Evolutionary conservation across 495 filamentous ascomycete species (phyloP), one percentile per base, ranked within the genome.

Genomic region (Annulohypoxylon moriforme): DNA sequence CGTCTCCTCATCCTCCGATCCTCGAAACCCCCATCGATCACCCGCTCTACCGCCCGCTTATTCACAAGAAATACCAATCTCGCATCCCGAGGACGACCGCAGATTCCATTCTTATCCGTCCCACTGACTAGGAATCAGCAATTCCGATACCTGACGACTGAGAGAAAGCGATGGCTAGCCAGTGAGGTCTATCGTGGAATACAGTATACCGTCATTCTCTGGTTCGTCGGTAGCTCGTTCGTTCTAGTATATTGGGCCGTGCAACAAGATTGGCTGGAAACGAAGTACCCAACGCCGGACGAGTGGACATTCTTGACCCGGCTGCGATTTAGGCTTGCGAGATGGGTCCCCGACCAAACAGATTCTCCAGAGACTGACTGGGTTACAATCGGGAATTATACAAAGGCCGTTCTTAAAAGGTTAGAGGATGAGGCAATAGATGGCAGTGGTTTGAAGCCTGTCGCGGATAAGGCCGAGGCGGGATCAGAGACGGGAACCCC

Each of bases 81-180:
- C 47, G 34, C 78, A 13, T 81, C 82, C 18, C 69, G 46, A 18
- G 60, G 62, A 22, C 89, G 94, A n/a, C 93, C 94, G 27, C 91
- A 94, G 75, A 81, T 96, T 25, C 91, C 92, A 18, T 97, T 93
- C 78, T 90, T 94, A 75, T 75, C 77, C n/a, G 86, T 86, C 58
- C 86, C 85, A 34, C 66, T 83, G 57, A 80, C 76, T 75, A 75
- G 71, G 81, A 84, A 85, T 42, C 87, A 89, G 24, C 85, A 89
- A 38, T 85, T 88, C 5, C 90, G 93, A 22, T 83, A 92, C 47
- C 80, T 95, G 31, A 93, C 91, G n/a, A 95, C 93, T 0, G 89
- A 94, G 75, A 86, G 86, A 58, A 91, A 89, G 60, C 82, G 85
- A 25, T 89, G 89, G 79, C 83, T 94, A 58, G 90, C 86, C 67